Base-by-base conservation (phyloP, 108 stramenopile species). In the Asterionellopsis glacialis region DNA sequence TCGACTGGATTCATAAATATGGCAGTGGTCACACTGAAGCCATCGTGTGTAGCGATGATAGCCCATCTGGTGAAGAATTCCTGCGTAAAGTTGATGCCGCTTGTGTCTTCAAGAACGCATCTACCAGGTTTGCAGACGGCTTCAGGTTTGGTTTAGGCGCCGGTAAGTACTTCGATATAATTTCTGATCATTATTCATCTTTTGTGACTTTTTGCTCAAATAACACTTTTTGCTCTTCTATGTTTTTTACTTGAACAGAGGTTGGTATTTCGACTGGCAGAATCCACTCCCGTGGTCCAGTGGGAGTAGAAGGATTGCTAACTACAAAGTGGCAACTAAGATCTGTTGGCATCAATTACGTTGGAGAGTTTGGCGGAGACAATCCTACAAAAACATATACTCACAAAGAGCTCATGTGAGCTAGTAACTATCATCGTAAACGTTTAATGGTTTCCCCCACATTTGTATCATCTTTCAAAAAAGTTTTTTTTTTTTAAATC, bases 91-190 rank as follows among this genome's bases (percentile, higher is more conserved):
- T 97, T 18, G 96, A 96, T 79, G 88, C 94, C 23, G 97, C 98
- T 39, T 96, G 95, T 67, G 97, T 98, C 15, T 98, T 98, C 79
- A 93, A 97, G 73, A 99, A 99, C 74, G 95, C 96, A 13, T 94
- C 92, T 2, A 97, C 97, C 0, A 81, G 98, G 39, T 99, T 98
- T 76, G 91, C 97, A 7, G 98, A 99, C 77, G 98, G 98, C 5
- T 98, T 81, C 77, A 82, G 98, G 9, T 99, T 98, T 77, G 98
- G 98, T 15, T 59, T 99, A 41, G 98, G 98, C 42, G 98, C 33
- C 33, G 33, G 33, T 33, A 33, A 33, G 33, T 33, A 7, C 33
- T 33, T 90, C 0, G 67, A 58, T 60, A 7, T 41, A 58, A 16
- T 10, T 15, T 58, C 2, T 18, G n/a, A n/a, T n/a, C n/a, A n/a